Conservation (phyloP, 164 flowering plant genomes). For the Stephania cephalantha region DNA sequence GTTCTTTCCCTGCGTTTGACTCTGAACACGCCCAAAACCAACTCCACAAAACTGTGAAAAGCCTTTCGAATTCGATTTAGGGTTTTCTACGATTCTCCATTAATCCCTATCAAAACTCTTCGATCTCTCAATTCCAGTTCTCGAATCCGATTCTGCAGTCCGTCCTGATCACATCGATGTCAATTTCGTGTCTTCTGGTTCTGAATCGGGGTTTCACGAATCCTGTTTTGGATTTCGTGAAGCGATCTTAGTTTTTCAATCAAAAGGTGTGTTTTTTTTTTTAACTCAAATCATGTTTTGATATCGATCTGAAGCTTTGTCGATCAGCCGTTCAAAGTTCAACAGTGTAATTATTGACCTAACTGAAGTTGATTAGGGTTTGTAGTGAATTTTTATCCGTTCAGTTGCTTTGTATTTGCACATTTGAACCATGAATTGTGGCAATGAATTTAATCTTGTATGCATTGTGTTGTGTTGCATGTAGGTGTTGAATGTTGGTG, state of each 20-base stretch:
- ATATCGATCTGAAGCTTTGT: too few relatives aligned
- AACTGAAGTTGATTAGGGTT: too few relatives aligned
- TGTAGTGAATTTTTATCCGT: too few relatives aligned
- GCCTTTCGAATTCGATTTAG: neutral
- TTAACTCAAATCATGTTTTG: neutral
- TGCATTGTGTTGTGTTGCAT: neutral
- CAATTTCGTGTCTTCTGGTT: too few relatives aligned
- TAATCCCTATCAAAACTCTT: too few relatives aligned
- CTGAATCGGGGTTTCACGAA: neutral
- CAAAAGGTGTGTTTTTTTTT: neutral
- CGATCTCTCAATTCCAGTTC: neutral
- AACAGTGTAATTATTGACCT: too few relatives aligned
- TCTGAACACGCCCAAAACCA: neutral
- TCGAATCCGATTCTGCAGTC: neutral
- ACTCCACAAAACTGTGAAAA: neutral
- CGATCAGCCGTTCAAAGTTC: neutral
- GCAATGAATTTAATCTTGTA: neutral
- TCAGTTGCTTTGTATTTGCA: too few relatives aligned
- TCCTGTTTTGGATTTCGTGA: neutral
- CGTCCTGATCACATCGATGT: neutral
- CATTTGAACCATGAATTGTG: neutral
- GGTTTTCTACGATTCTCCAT: neutral
- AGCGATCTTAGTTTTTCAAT: neutral
- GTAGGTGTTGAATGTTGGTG: slow-evolving; percentile 5
- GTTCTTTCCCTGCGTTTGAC: neutral